Percentiles rank a stretch among this genome's conserved stretches.
These are phyloP conservation scores for Lepidium sativum DNA, from an alignment of 345 rosid genomes.

Conservation along the genomic window DNA sequence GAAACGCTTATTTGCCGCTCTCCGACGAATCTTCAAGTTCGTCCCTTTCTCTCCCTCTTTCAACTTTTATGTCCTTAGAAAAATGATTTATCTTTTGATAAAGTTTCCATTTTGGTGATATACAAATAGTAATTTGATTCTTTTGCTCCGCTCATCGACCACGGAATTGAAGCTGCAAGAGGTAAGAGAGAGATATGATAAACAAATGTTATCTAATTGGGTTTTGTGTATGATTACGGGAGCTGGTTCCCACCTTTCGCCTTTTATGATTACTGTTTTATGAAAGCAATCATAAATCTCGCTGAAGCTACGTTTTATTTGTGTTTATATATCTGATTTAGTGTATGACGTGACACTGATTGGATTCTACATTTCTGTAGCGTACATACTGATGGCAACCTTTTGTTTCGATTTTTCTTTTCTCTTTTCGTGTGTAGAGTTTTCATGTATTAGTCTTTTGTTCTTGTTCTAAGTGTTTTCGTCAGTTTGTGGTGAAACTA, in stretches of 20 bases:
- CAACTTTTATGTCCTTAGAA: not conserved
- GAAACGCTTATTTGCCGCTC: constrained; percentile 15
- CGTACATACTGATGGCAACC: not conserved
- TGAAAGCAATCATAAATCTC: constrained; percentile 25
- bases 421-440: not conserved
- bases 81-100: constrained; percentile 11
- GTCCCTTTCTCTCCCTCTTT: not conserved
- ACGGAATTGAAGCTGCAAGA: constrained; percentile 5
- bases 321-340: not conserved
- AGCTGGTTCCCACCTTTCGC: constrained; percentile 3
- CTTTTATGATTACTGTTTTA: constrained; percentile 19
- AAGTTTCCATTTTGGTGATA: constrained; percentile 1
- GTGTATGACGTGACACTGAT: constrained; percentile 22
- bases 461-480: not conserved
- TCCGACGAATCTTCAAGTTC: constrained; percentile 1
- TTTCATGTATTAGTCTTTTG: not conserved
- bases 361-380: constrained; percentile 3
- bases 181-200: not conserved
- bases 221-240: not conserved
- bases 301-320: constrained; percentile 21
- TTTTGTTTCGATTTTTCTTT: not conserved
- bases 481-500: not conserved
- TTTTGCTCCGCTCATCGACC: constrained; percentile 8
- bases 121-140: constrained; percentile 6
- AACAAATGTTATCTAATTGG: not conserved